Conservation (phyloP, 306 rosid genomes). For the Prunus mume region DNA sequence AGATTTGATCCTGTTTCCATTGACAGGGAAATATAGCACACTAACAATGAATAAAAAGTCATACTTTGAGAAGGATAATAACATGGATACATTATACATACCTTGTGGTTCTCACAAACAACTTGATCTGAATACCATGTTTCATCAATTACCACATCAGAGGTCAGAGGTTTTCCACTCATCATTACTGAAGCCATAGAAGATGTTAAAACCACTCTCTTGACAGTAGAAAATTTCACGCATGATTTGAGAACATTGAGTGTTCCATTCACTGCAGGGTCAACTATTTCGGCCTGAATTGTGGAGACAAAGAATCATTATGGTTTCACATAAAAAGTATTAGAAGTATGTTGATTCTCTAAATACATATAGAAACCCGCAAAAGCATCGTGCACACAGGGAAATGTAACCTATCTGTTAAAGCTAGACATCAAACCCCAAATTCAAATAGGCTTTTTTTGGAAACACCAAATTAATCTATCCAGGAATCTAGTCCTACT, state of each 20-base stretch:
- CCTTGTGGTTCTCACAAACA: conserved; percentile 18
- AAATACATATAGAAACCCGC: neutral
- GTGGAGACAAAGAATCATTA: neutral
- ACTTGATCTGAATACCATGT: conserved; percentile 29
- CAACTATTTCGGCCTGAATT: conserved; percentile 23
- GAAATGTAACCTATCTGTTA: too few relatives aligned
- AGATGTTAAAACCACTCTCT: conserved; percentile 32
- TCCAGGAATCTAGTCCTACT: too few relatives aligned
- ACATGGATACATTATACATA: neutral
- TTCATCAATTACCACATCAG: conserved; percentile 28
- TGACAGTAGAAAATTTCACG: neutral
- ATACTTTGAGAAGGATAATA: neutral
- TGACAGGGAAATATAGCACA: neutral
- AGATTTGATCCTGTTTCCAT: neutral
- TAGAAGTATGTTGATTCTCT: neutral
- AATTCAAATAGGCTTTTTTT: neutral
- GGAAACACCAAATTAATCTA: too few relatives aligned
- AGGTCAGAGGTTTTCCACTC: conserved; percentile 10
- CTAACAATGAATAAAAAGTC: neutral
- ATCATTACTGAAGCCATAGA: conserved; percentile 13
- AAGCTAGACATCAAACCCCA: too few relatives aligned
- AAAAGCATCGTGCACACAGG: neutral
- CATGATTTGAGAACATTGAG: conserved; percentile 30
- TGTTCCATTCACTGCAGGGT: conserved; percentile 39
- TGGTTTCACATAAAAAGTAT: neutral